These are phyloP conservation scores for Leucosporidium yakuticum DNA, from an alignment of 768 basidiomycete genomes.

Conservation along the genomic window DNA sequence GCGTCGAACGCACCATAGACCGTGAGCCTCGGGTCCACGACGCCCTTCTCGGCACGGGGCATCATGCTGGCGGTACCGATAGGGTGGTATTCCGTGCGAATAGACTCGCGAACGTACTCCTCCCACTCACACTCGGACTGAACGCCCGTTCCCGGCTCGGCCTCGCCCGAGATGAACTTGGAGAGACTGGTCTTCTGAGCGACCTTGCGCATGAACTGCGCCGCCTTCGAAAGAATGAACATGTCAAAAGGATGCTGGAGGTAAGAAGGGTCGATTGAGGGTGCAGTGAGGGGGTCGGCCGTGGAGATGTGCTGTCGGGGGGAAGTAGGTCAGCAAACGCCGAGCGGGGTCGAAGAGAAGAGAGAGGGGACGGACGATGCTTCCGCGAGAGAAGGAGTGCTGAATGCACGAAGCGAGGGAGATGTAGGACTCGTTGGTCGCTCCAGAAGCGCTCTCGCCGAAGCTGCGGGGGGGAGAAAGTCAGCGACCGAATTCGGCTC, in stretches of 20 bases:
- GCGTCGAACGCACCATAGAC: slow-evolving; percentile 42
- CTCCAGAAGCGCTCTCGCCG: no score
- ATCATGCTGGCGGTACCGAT: slow-evolving; percentile 44
- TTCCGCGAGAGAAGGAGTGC: slow-evolving; percentile 23
- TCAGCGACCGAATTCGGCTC: slow-evolving; percentile 27
- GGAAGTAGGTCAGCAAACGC: no score
- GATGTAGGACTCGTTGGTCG: slow-evolving; percentile 47
- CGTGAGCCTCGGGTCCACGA: slow-evolving; percentile 48
- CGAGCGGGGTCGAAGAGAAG: no score
- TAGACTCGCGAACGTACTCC: slow-evolving; percentile 49
- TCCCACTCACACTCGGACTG: slow-evolving; percentile 57
- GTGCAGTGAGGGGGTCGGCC: neutral
- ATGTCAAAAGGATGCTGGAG: slow-evolving; percentile 7
- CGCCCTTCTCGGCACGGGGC: slow-evolving; percentile 45
- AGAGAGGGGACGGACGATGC: no score
- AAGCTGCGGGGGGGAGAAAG: no score
- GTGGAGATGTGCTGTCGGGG: no score
- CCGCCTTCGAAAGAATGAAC: slow-evolving; percentile 8
- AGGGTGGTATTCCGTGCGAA: slow-evolving; percentile 48
- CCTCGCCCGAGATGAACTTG: slow-evolving; percentile 10
- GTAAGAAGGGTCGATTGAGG: neutral
- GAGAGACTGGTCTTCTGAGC: slow-evolving; percentile 3
- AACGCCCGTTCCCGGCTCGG: slow-evolving; percentile 51
- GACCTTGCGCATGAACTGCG: slow-evolving; percentile 16
- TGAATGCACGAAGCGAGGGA: slow-evolving; percentile 39